phyloP scores from a whole-genome alignment of 345 rosid genomes.

The Rhodamnia argentea region DNA sequence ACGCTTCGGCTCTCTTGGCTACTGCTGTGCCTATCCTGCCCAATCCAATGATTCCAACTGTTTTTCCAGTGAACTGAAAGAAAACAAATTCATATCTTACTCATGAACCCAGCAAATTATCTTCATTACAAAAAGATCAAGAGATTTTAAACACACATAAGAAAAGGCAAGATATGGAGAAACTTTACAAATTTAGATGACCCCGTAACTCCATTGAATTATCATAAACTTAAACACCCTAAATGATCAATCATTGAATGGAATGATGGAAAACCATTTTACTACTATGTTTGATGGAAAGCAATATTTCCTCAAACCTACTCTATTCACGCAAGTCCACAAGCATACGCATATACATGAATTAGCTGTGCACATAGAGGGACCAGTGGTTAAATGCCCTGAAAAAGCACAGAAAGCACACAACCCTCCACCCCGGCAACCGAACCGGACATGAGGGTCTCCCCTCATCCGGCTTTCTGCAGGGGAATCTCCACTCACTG shows the following conservation, averaged over 20 bases:
- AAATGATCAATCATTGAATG: neutral
- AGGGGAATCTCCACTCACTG: no score
- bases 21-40: constrained; percentile 37
- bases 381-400: neutral
- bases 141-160: neutral
- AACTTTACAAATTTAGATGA: neutral
- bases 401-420: neutral
- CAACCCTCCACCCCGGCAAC: no score
- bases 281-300: neutral
- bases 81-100: neutral
- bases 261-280: neutral
- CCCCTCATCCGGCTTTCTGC: no score
- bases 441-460: no score
- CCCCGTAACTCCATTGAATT: neutral
- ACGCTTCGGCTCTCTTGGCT: constrained; percentile 38
- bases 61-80: constrained; percentile 31
- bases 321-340: neutral
- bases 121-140: neutral
- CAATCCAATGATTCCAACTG: constrained; percentile 37
- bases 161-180: neutral
- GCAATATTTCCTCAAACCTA: neutral
- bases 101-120: neutral
- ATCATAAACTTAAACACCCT: neutral
- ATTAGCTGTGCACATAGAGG: neutral
- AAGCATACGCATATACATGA: neutral